Evolutionary conservation across 2,329 filamentous ascomycete species (phyloP).

Genomic region (Cucurbitaria berberidis): DNA sequence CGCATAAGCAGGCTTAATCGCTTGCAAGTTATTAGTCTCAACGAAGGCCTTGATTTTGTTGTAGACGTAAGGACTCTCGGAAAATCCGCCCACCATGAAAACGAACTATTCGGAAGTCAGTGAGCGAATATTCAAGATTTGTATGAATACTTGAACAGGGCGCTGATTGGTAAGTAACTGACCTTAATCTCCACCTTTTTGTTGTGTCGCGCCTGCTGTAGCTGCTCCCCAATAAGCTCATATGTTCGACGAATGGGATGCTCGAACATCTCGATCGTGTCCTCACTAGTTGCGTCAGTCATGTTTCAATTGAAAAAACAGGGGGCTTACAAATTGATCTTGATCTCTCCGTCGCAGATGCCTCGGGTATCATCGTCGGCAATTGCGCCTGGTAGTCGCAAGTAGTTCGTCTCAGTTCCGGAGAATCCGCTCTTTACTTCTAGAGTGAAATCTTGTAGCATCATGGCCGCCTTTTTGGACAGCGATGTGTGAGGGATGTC

Average conservation of each 20-base stretch:
- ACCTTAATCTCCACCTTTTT: slow-evolving; percentile 23
- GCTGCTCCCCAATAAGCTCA: slow-evolving; percentile 17
- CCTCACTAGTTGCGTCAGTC: too few species aligned
- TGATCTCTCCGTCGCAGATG: slow-evolving; percentile 33
- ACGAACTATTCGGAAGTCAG: slow-evolving; percentile 15
- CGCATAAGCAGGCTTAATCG: slow-evolving; percentile 24
- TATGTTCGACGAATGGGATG: slow-evolving; percentile 7
- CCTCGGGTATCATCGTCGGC: slow-evolving; percentile 24
- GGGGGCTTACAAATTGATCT: slow-evolving; percentile 20
- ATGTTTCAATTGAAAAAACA: background rate
- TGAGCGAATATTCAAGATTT: too few species aligned
- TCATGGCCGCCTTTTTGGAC: slow-evolving; percentile 6
- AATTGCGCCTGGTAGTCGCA: slow-evolving; percentile 24
- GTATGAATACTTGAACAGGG: too few species aligned
- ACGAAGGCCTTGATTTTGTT: slow-evolving; percentile 15
- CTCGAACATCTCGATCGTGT: slow-evolving; percentile 23
- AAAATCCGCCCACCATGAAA: slow-evolving; percentile 39
- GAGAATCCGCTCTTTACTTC: slow-evolving; percentile 31
- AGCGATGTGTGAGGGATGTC: slow-evolving; percentile 21
- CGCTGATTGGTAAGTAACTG: too few species aligned
- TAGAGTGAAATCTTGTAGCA: slow-evolving; percentile 31
- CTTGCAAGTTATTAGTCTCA: background rate
- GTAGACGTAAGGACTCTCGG: slow-evolving; percentile 32
- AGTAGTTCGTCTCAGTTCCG: slow-evolving; percentile 19
- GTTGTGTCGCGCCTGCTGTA: slow-evolving; percentile 1